Evolutionary conservation across 345 rosid genomes (phyloP).

Genomic region (Eutrema heterophyllum): DNA sequence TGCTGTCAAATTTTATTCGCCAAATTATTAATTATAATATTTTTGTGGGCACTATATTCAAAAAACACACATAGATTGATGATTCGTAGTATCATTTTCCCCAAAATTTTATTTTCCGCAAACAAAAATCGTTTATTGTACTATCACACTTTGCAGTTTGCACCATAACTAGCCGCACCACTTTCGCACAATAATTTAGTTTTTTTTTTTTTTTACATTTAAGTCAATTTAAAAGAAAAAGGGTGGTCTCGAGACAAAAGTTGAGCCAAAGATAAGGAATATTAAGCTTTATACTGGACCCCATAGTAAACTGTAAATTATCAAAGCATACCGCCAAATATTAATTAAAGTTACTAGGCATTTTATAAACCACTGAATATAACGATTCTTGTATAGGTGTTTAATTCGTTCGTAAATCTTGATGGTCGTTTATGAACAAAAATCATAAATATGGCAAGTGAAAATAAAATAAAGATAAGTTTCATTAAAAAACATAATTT

Average conservation of each 20-base stretch:
- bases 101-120: not conserved
- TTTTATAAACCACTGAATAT: not conserved
- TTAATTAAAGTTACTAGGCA: not conserved
- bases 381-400: not conserved
- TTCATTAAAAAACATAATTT: too few relatives aligned
- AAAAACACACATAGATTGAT: slow-evolving; percentile 2
- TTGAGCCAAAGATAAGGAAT: slow-evolving; percentile 26
- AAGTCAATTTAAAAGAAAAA: slow-evolving; percentile 6
- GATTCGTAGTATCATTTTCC: not conserved
- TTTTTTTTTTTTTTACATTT: too few relatives aligned
- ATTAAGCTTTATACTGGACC: slow-evolving; percentile 34
- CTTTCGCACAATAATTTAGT: not conserved
- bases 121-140: not conserved
- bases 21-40: too few relatives aligned
- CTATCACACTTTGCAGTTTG: not conserved
- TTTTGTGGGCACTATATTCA: not conserved
- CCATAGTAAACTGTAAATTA: slow-evolving; percentile 28
- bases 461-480: not conserved
- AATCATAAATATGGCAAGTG: not conserved
- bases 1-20: too few relatives aligned
- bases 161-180: slow-evolving; percentile 28
- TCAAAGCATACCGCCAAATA: slow-evolving; percentile 26
- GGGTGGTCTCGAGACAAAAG: slow-evolving; percentile 28
- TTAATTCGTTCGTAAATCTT: not conserved
- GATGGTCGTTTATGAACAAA: not conserved